These are phyloP conservation scores for Chrysopogon serrulatus DNA, from an alignment of 176 grass and related monocot species.

Conservation along the genomic window DNA sequence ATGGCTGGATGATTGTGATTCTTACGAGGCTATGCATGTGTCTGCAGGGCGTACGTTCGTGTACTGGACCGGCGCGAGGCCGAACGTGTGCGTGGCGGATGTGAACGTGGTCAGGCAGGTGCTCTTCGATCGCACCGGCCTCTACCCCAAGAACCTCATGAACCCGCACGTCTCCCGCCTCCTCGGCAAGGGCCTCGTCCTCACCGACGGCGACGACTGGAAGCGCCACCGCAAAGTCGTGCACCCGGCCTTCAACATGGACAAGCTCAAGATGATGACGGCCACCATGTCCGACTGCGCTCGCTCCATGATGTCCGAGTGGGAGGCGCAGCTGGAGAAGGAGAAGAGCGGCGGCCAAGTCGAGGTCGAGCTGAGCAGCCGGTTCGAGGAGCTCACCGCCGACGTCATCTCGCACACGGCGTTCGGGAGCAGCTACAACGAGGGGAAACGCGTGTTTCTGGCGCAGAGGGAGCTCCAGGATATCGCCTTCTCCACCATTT, in stretches of 20 bases:
- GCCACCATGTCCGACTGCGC: conserved; percentile 36
- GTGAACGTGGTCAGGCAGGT: conserved; percentile 38
- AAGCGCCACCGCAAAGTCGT: conserved; percentile 55
- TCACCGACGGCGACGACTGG: conserved; percentile 56
- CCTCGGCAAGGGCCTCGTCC: conserved; percentile 48
- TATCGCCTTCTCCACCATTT: conserved; percentile 18
- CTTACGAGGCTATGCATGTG: no score
- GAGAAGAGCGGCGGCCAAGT: no score
- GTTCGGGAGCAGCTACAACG: conserved; percentile 54
- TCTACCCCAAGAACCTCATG: conserved; percentile 27
- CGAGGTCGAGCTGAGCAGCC: conserved; percentile 40
- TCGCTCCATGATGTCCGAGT: conserved; percentile 40
- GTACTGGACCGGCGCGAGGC: conserved; percentile 45
- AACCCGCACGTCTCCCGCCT: conserved; percentile 27
- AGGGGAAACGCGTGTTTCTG: conserved; percentile 43
- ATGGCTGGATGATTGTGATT: no score
- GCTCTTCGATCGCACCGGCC: conserved; percentile 19
- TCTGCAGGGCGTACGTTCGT: conserved; percentile 38
- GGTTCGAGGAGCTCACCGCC: conserved; percentile 55
- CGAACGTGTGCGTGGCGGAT: conserved; percentile 38
- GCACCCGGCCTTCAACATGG: conserved; percentile 51
- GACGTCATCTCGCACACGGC: conserved; percentile 60
- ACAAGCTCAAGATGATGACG: conserved; percentile 80
- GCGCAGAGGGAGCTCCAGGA: conserved; percentile 42
- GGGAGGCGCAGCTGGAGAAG: conserved; percentile 16